Evolutionary conservation across 352 stramenopile genomes (phyloP), one percentile per base, ranked within the genome.

Genomic region (Hyaloperonospora arabidopsidis): DNA sequence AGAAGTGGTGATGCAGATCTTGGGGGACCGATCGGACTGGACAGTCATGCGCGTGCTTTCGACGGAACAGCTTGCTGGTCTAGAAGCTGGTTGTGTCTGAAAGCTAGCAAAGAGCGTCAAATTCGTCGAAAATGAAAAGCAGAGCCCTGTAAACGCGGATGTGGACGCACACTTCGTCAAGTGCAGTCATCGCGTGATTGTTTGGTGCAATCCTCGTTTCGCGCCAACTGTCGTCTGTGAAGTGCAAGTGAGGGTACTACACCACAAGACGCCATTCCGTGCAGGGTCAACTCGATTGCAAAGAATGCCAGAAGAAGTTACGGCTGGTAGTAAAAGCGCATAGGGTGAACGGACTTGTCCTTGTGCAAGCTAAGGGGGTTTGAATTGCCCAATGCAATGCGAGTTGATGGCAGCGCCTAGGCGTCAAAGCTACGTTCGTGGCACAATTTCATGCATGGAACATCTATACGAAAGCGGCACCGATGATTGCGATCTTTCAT

Each of bases 191-290:
- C 61, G 61, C 13, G 44, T 70, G 34, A 22, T 68, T 13, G 52
- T 73, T 22, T 53, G 54, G n/a, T 73, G 61, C 47, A 70, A 73
- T 43, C 61, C 61, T 1, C 46, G 62, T 22, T 48, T 66, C 47
- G 63, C 57, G 13, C 46, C 54, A 15, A 50, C 32, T 45, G 51
- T 73, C 22, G 53, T 53, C 13, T 38, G 12, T 2, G 61, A 73
- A 39, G 43, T 73, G 25, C 53, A 57, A 19, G 45, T 73, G 5
- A 53, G 57, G 11, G 60, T 65, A 34, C 39, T 73, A 13, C 65
- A 73, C 34, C 52, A 58, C 43, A 41, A 63, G 21, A 59, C 46
- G 34, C 54, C 51, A 5, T 55, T 50, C n/a, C 43, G 28, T 32
- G 43, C 43, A 25, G 7, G 34, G 25, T 40, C 52, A 47, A 44